Evolutionary conservation across 2,329 filamentous ascomycete genomes (phyloP), one percentile per base, ranked within the genome.

Genomic region (Phoma sp.): DNA sequence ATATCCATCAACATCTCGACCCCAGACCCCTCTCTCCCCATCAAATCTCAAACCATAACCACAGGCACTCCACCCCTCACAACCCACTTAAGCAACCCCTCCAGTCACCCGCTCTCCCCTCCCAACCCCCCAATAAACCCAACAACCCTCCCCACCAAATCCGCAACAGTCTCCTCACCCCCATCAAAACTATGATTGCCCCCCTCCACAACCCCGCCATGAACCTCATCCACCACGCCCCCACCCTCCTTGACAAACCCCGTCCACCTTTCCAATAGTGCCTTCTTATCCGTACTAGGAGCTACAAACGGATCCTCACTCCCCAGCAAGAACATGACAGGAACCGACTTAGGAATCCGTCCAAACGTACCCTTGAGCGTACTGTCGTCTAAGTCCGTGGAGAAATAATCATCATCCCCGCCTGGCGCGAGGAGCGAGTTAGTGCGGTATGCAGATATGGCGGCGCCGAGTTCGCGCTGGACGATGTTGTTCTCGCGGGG

Each of bases 391-490:
- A 95, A 77, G 69, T 95, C 90, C 2, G 86, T 87, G n/a, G 89
- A 93, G 77, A 96, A 96, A 69, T 90, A 91, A 71, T 96, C 93
- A 71, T 97, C 93, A 55, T 90, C 88, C 9, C 88, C 89, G 5
- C 86, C 80, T 45, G 79, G 74, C 21, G 80, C 83, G 0, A 82
- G 77, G 6, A 90, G 75, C 41, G 84, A 85, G 32, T 87, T 69
- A 71, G 85, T 88, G 37, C 87, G 72, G 40, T 77, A 77, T 7
- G 86, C 84, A n/a, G 77, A 82, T 4, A 88, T 74, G 0, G 83
- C 82, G 0, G 76, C 76, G 39, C 72, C 65, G 32, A 73, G 55
- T 54, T 63, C 38, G 52, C 65, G 25, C 1, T 57, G 35, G 57
- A 79, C 36, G 52, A 64, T 10, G 56, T 69, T 62, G 38, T 65